Conservation (phyloP, 805 yeast genomes). For the Metschnikowia proteae region DNA sequence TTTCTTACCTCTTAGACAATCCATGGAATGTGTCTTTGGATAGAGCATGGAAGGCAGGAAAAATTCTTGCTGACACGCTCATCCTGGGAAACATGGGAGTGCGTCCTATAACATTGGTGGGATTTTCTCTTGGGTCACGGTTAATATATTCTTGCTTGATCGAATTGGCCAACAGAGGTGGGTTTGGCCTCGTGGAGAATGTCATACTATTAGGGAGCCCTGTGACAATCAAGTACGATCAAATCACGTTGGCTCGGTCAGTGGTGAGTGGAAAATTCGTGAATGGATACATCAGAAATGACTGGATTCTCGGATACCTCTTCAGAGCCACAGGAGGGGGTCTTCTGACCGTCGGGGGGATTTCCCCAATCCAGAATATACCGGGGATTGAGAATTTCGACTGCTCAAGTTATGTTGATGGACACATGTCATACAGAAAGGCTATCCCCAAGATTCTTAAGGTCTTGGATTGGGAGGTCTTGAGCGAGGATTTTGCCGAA, state of each 20-base stretch:
- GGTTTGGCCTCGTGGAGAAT: constrained; percentile 83
- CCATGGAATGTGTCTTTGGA: constrained; percentile 98
- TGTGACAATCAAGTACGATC: constrained; percentile 71
- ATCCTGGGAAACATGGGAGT: constrained; percentile 85
- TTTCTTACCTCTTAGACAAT: constrained; percentile 85
- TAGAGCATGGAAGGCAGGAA: constrained; percentile 96
- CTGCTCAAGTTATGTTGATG: constrained; percentile 82
- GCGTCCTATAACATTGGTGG: constrained; percentile 87
- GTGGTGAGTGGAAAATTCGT: constrained; percentile 87
- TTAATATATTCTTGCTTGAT: constrained; percentile 85
- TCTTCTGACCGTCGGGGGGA: constrained; percentile 83
- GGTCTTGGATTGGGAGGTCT: constrained; percentile 69
- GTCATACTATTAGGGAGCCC: constrained; percentile 89
- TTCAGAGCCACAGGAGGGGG: constrained; percentile 97
- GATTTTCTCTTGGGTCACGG: constrained; percentile 91
- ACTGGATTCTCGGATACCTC: constrained; percentile 93
- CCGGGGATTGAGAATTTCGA: constrained; percentile 79
- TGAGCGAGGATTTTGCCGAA: constrained; percentile 89
- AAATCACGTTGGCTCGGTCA: constrained; percentile 71
- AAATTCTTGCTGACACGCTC: constrained; percentile 84
- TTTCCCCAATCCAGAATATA: constrained; percentile 64
- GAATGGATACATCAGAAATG: constrained; percentile 87
- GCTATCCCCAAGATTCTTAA: constrained; percentile 82
- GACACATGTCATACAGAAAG: constrained; percentile 96
- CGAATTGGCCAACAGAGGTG: constrained; percentile 81